Evolutionary conservation across 495 filamentous ascomycete genomes (phyloP).

Genomic region (Sordaria brevicollis): DNA sequence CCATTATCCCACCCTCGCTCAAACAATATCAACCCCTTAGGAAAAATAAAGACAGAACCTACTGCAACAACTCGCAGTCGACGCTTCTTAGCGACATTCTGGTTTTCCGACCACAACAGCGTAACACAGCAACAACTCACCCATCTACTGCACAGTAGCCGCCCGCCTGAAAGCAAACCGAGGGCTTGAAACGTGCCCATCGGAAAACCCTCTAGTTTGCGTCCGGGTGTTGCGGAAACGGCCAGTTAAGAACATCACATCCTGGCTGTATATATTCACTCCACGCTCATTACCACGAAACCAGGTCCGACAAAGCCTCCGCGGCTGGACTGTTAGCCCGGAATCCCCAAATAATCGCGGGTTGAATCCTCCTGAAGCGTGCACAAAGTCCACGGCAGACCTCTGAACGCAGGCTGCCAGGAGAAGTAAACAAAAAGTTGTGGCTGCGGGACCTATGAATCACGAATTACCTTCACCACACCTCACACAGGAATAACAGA

Average conservation of each 20-base stretch:
- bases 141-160: neutral
- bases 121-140: neutral
- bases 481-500: neutral
- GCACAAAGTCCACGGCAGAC: neutral
- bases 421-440: neutral
- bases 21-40: constrained; percentile 5
- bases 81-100: neutral
- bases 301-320: neutral
- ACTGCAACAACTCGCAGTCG: neutral
- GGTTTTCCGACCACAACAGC: neutral
- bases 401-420: neutral
- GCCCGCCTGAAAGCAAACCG: neutral
- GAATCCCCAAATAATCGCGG: neutral
- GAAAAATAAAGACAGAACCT: neutral
- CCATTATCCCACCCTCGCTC: neutral
- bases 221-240: neutral
- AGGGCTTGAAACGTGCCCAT: neutral
- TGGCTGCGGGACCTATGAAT: neutral
- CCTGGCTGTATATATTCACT: neutral
- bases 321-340: neutral
- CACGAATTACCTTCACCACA: neutral
- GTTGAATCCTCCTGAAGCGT: neutral
- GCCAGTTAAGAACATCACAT: neutral
- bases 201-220: neutral
- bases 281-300: neutral